A percentile compares a stretch with the other conserved stretches of the same genome.
Evolutionary conservation across 768 basidiomycete species (phyloP).

Genomic region (Pleurotus salmoneostramineus): DNA sequence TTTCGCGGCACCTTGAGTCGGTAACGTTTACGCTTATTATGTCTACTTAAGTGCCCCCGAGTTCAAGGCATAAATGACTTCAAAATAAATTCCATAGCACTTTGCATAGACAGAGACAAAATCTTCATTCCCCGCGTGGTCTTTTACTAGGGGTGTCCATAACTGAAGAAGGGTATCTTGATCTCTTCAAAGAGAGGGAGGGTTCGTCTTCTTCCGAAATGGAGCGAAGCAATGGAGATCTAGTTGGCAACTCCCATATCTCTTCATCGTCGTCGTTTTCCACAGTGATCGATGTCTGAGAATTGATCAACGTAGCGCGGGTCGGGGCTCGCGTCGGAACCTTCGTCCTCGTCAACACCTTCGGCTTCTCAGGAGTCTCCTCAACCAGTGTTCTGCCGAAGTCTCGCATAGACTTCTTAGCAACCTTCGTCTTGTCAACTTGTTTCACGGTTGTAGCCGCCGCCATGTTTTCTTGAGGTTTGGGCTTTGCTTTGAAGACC

Average conservation of each 20-base stretch:
- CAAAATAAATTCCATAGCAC: too few relatives aligned
- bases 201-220: conserved; percentile 7
- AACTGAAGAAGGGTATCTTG: conserved; percentile 1
- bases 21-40: neutral
- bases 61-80: too few relatives aligned
- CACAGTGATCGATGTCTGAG: neutral
- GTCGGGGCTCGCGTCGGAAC: conserved; percentile 9
- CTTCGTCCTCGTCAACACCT: conserved; percentile 16
- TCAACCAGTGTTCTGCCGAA: conserved; percentile 45
- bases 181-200: neutral
- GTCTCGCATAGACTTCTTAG: conserved; percentile 11
- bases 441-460: conserved; percentile 18
- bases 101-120: too few relatives aligned
- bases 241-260: conserved; percentile 38
- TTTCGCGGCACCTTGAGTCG: neutral
- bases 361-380: conserved; percentile 48
- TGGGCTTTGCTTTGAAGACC: conserved; percentile 48
- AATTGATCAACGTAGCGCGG: conserved; percentile 9
- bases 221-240: conserved; percentile 26
- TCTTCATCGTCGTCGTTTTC: conserved; percentile 30
- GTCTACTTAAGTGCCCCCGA: too few relatives aligned
- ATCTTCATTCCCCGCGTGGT: neutral
- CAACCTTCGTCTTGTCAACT: neutral
- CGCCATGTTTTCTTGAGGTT: conserved; percentile 17
- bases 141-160: conserved; percentile 18